Percentiles rank a stretch among this genome's conserved stretches.
Evolutionary conservation across 257 asterid species (phyloP).

Genomic region (Solanum lignicaule): DNA sequence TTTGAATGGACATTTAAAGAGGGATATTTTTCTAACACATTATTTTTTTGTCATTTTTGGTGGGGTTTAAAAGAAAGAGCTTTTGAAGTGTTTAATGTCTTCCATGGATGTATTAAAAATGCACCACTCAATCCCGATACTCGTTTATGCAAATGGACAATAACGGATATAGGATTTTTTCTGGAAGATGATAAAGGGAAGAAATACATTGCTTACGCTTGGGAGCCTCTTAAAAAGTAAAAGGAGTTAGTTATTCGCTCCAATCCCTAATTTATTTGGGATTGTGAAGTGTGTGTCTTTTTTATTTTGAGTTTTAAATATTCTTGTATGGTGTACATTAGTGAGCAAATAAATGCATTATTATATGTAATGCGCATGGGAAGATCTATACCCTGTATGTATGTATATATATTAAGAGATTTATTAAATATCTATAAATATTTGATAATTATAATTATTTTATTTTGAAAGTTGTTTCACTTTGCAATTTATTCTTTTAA

Average conservation of each 20-base stretch:
- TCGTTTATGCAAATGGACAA: not conserved
- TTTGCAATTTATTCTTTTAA: not conserved
- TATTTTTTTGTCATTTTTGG: not conserved
- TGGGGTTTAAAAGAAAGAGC: not conserved
- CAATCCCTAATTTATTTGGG: not conserved
- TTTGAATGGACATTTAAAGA: not conserved
- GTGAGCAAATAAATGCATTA: not conserved
- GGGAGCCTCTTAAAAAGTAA: not conserved
- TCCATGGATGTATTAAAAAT: not conserved
- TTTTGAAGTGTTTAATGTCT: not conserved
- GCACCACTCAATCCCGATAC: not conserved
- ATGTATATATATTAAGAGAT: not conserved
- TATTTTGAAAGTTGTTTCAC: not conserved
- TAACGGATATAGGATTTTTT: not conserved
- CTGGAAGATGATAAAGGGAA: not conserved
- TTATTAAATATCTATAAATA: not conserved
- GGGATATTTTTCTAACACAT: not conserved
- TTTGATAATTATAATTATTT: not conserved
- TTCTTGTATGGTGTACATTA: not conserved
- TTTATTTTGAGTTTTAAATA: not conserved
- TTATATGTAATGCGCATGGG: not conserved
- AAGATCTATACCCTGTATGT: not conserved
- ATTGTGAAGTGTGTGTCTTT: not conserved
- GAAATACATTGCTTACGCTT: not conserved
- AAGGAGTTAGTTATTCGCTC: not conserved